A percentile compares a stretch with the other conserved stretches of the same genome.
Evolutionary conservation across 108 stramenopile species (phyloP).

Genomic region (Pinguiococcus pyrenoidosus): DNA sequence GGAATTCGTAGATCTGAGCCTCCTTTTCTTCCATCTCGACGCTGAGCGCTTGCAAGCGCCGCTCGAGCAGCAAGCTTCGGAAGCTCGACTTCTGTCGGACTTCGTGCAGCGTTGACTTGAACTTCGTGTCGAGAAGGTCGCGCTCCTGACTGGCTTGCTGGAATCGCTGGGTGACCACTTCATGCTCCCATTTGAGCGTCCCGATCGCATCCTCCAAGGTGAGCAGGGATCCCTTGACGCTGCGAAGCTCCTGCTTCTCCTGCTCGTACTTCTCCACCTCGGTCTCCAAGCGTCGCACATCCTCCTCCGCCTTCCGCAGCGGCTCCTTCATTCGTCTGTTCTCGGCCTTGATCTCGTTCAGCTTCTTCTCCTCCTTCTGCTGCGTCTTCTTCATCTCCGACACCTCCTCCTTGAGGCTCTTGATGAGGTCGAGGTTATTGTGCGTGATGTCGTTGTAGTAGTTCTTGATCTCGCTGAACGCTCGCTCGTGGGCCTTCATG

Average conservation of each 20-base stretch:
- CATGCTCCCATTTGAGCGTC: constrained; percentile 42
- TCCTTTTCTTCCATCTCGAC: constrained; percentile 41
- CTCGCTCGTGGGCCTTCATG: constrained; percentile 46
- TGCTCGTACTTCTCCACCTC: constrained; percentile 34
- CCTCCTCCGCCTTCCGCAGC: constrained; percentile 35
- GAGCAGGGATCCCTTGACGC: constrained; percentile 25
- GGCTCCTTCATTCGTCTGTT: constrained; percentile 47
- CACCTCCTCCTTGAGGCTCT: constrained; percentile 45
- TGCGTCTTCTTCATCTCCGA: constrained; percentile 37
- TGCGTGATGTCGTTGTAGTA: constrained; percentile 61
- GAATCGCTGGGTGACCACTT: constrained; percentile 37
- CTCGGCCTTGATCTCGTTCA: constrained; percentile 42
- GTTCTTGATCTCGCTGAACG: constrained; percentile 51
- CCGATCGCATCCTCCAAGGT: constrained; percentile 26
- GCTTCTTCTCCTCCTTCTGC: constrained; percentile 40
- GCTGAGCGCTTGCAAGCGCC: constrained; percentile 38
- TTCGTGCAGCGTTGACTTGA: constrained; percentile 32
- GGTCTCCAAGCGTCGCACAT: constrained; percentile 15
- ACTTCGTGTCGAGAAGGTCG: constrained; percentile 27
- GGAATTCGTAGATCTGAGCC: constrained; percentile 47
- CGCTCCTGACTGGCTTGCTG: constrained; percentile 21
- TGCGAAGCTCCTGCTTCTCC: constrained; percentile 36
- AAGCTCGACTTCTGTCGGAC: constrained; percentile 58
- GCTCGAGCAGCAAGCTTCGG: constrained; percentile 56
- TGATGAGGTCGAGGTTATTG: constrained; percentile 57